Percentiles rank a stretch among this genome's conserved stretches.
These are phyloP conservation scores for Inonotus hispidus DNA, from an alignment of 1,284 basidiomycete species.

Conservation along the genomic window DNA sequence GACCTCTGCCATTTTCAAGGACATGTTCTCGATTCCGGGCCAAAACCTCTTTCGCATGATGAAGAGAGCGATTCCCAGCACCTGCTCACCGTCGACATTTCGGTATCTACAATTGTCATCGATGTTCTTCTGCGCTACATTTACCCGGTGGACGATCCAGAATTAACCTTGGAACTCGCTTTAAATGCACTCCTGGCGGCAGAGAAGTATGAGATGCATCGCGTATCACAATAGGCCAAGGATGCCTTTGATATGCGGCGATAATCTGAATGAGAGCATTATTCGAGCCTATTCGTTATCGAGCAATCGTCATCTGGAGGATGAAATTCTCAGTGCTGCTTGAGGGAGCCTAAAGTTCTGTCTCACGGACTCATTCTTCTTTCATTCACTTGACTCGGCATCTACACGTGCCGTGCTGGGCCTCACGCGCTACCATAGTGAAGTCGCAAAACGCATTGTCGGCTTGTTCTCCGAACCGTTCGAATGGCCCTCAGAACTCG, in stretches of 20 bases:
- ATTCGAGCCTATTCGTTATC: neutral
- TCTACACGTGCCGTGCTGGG: neutral
- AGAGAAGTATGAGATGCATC: neutral
- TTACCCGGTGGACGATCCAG: conserved; percentile 31
- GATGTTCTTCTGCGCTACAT: conserved; percentile 49
- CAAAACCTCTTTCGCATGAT: neutral
- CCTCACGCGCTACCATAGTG: neutral
- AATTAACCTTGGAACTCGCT: neutral
- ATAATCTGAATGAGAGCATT: neutral
- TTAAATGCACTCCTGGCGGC: neutral
- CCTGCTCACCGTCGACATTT: conserved; percentile 46
- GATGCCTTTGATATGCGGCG: neutral
- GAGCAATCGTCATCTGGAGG: neutral
- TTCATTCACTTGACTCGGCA: neutral
- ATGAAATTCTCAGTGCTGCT: neutral
- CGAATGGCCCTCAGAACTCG: neutral
- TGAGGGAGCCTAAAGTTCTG: neutral
- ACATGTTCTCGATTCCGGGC: conserved; percentile 27
- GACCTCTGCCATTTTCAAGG: conserved; percentile 40
- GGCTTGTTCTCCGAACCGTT: neutral
- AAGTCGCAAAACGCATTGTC: neutral
- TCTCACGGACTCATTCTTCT: neutral
- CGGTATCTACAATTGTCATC: conserved; percentile 42
- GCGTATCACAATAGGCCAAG: neutral
- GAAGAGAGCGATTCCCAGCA: neutral